Conservation (phyloP, 2,329 filamentous ascomycete species). For the Fusarium lyarnte region DNA sequence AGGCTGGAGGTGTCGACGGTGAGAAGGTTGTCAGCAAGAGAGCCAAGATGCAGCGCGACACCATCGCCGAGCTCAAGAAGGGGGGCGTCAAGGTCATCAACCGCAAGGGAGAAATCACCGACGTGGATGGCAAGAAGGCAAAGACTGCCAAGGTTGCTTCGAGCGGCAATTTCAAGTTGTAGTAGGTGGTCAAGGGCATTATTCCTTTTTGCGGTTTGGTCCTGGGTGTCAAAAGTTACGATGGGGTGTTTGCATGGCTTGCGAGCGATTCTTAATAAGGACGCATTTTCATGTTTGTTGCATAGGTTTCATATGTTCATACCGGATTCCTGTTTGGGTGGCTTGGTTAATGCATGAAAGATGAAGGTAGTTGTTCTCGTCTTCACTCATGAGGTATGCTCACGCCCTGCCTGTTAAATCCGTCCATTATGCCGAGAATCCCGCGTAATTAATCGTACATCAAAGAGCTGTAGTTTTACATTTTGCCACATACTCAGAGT, state of each 20-base stretch:
- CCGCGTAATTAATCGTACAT: slow-evolving; percentile 16
- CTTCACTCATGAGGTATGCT: not conserved
- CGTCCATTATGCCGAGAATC: not conserved
- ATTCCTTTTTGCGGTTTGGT: slow-evolving; percentile 16
- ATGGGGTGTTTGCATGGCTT: slow-evolving; percentile 32
- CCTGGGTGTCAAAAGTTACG: slow-evolving; percentile 17
- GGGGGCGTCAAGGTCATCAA: slow-evolving; percentile 93
- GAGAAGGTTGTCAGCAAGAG: slow-evolving; percentile 67
- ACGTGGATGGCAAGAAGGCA: slow-evolving; percentile 84
- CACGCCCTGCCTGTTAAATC: not conserved
- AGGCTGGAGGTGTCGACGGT: slow-evolving; percentile 63
- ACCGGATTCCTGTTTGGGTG: not conserved
- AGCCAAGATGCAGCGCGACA: slow-evolving; percentile 56
- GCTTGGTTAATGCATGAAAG: not conserved
- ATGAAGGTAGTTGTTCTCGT: not conserved
- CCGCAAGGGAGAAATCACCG: slow-evolving; percentile 84
- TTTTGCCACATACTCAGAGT: not conserved
- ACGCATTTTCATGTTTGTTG: slow-evolving; percentile 30
- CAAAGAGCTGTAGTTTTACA: slow-evolving; percentile 14
- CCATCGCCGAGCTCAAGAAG: slow-evolving; percentile 77
- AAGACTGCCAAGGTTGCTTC: slow-evolving; percentile 60
- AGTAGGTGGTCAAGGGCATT: slow-evolving; percentile 49
- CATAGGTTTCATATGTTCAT: slow-evolving; percentile 13
- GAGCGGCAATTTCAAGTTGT: slow-evolving; percentile 71
- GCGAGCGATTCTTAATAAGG: slow-evolving; percentile 38